Conservation (phyloP, 2,329 filamentous ascomycete species). For the Cryphonectria nitschkei region DNA sequence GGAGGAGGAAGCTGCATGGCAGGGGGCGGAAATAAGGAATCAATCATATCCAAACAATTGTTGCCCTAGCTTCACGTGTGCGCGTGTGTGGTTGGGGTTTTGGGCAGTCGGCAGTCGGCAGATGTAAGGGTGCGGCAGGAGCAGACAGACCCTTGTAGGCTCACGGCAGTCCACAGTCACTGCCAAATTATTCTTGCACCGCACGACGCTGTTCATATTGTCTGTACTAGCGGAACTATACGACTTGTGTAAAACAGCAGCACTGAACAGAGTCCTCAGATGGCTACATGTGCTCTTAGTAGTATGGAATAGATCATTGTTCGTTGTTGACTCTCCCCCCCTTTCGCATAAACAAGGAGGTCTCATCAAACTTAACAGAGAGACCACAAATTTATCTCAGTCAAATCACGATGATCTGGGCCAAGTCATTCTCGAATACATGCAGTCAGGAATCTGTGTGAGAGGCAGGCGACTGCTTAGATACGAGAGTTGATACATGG, state of each 20-base stretch:
- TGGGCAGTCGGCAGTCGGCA: conserved; percentile 2
- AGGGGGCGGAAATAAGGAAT: not conserved
- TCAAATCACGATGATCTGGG: not conserved
- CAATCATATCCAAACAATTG: not conserved
- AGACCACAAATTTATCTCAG: not conserved
- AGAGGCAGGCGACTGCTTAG: conserved; percentile 1
- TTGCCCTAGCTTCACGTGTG: not conserved
- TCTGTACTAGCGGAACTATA: not conserved
- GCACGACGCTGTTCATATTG: too few species aligned
- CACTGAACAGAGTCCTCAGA: not conserved
- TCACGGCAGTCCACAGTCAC: not conserved
- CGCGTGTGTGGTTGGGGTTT: not conserved
- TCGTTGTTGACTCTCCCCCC: not conserved
- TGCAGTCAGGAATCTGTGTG: not conserved
- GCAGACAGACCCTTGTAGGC: not conserved
- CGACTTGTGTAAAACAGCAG: too few species aligned
- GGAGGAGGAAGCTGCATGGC: not conserved
- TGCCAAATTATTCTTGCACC: too few species aligned
- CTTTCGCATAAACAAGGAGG: not conserved
- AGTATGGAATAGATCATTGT: not conserved
- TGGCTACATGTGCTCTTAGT: not conserved
- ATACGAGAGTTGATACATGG: conserved; percentile 20
- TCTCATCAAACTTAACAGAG: not conserved
- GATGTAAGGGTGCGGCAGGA: not conserved
- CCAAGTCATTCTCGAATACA: not conserved